These are phyloP conservation scores for Monoraphidium neglectum DNA, from an alignment of 139 green algal species.

Conservation along the genomic window DNA sequence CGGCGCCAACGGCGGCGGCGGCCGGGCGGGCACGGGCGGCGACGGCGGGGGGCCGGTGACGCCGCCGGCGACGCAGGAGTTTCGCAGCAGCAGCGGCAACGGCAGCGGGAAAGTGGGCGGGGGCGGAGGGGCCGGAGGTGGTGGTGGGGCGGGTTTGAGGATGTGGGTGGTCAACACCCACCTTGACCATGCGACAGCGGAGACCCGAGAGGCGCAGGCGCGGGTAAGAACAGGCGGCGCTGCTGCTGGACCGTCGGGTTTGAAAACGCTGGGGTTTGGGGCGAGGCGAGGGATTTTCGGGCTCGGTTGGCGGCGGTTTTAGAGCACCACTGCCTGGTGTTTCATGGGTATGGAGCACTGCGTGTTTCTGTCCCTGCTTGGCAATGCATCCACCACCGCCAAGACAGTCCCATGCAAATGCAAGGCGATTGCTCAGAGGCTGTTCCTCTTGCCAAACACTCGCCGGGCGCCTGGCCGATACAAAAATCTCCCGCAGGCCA, in stretches of 20 bases:
- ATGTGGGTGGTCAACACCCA: conserved; percentile 59
- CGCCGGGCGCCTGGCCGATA: too few species aligned
- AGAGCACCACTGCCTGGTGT: too few species aligned
- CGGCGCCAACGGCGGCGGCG: not conserved
- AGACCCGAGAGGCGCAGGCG: conserved; percentile 31
- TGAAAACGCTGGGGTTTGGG: too few species aligned
- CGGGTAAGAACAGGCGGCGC: not conserved
- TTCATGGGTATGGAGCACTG: too few species aligned
- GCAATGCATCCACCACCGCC: too few species aligned
- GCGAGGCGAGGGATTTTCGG: too few species aligned
- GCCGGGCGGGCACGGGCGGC: conserved; percentile 7
- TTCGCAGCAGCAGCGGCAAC: conserved; percentile 1
- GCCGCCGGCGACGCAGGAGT: not conserved
- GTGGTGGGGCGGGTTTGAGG: not conserved
- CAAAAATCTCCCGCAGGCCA: conserved; percentile 16
- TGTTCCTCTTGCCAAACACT: too few species aligned
- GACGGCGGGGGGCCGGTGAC: not conserved
- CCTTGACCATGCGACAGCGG: conserved; percentile 42
- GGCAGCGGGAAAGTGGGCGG: not conserved
- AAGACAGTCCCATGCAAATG: too few species aligned
- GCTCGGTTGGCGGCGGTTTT: too few species aligned
- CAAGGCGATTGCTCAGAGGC: too few species aligned
- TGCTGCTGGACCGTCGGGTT: too few species aligned
- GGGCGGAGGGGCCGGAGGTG: not conserved
- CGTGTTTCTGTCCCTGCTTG: too few species aligned